Evolutionary conservation across 441 rosid species (phyloP), one percentile per base, ranked within the genome.

Genomic region (Arabidopsis hybrid): DNA sequence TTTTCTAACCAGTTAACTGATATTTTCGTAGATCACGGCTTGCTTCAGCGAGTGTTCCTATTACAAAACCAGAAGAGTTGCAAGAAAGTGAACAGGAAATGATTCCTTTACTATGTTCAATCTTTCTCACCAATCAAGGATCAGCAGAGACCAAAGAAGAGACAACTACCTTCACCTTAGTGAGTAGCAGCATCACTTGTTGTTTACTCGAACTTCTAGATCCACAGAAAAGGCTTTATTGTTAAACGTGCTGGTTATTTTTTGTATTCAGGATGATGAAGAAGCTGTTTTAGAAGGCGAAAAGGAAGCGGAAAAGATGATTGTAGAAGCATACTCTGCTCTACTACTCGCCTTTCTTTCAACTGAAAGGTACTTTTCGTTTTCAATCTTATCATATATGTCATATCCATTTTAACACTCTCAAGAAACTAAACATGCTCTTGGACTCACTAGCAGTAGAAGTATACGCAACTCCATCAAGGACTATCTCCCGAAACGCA

Each of bases 241-340:
- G 10, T 9, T 32, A 70, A 70, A 13, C 55, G 35, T 64, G 40
- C 32, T 57, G 32, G 17, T 52, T 16, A 8, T 50, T 42, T 17
- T 57, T 56, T 18, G 21, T 17, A 50, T 65, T 42, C 83, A 95
- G 98, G 85, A 89, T 73, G 95, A 88, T n/a, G 97, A 91, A 72
- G 94, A 85, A 64, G 88, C 89, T 61, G 38, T 96, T 79, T 78
- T 89, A 75, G 89, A 93, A 85, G 94, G 96, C 45, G 98, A 96
- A 80, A 96, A 91, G 81, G 99, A 96, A 85, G 97, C 97, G 1
- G 99, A 93, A 84, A 93, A 90, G 88, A 96, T 89, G 98, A 93
- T 96, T 58, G 91, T 96, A 21, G 99, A 93, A 86, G 98, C 97
- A 56, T 96, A 96, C 76, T 75, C 99, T 14, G 99, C 99, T 52